Evolutionary conservation across 116 monocot species (phyloP), one percentile per base, ranked within the genome.

Genomic region (Posidonia oceanica): DNA sequence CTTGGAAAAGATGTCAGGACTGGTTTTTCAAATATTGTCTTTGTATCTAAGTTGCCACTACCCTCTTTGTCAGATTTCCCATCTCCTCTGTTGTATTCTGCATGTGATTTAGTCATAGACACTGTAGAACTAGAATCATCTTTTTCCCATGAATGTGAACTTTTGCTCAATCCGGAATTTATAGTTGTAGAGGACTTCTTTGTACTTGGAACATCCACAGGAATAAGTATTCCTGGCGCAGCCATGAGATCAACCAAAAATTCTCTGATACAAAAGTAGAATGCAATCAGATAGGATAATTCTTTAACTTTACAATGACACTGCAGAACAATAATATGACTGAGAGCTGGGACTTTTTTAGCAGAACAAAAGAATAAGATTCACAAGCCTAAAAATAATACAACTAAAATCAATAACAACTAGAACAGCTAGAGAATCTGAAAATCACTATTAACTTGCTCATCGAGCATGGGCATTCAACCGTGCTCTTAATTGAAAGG

Each of bases 211-310:
- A 83, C 83, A 80, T 99, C 93, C 61, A 86, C 86, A 48, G 99
- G 99, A 72, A 99, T 90, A 60, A 99, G 90, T 23, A 86, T 93
- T 58, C 99, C 99, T 11, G 99, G 93, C 22, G 85, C 86, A 86
- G 88, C 85, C 99, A 99, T 99, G 52, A 99, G 90, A 81, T 99
- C 99, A 76, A 99, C 93, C 90, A 99, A 80, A 71, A 83, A 99
- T 71, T 99, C 99, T 81, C 99, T 97, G 61, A 41, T 59, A 62
- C 20, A 76, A 60, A 65, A 53, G 72, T 54, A 69, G 8, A 55
- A 39, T 41, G 48, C 48, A 48, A 10, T 48, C 8, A 48, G 48
- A 7, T 2, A 58, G 0, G 57, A 18, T 20, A 59, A 22, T 36
- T 54, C 29, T 66, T 29, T 29, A 29, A 29, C 29, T 29, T 29